phyloP scores from a whole-genome alignment of 2,329 filamentous ascomycete species.

The Raffaelea arxii region DNA sequence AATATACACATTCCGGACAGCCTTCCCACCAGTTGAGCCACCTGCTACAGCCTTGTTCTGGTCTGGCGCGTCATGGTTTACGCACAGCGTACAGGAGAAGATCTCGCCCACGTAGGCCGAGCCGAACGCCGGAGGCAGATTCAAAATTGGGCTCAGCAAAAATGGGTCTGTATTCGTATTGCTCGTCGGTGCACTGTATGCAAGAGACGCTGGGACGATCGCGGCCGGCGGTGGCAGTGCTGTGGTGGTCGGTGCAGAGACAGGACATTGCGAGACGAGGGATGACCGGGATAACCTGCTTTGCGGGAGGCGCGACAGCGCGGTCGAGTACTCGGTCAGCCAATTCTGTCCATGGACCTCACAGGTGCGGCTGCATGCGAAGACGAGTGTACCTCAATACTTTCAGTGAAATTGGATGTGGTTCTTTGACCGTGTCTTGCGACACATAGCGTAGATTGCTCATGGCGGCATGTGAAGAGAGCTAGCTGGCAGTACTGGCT shows the following conservation, averaged over 20 bases:
- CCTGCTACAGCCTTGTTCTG: no score
- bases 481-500: no score
- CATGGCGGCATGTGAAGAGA: constrained; percentile 28
- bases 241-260: constrained; percentile 35
- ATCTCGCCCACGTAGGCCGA: constrained; percentile 93
- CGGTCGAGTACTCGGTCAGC: not conserved
- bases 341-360: not conserved
- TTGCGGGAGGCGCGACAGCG: not conserved
- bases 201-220: constrained; percentile 58
- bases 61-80: constrained; percentile 86
- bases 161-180: constrained; percentile 43
- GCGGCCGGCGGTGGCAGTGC: constrained; percentile 35
- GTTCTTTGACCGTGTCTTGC: constrained; percentile 56
- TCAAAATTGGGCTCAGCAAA: constrained; percentile 57
- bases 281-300: constrained; percentile 66
- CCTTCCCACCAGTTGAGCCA: constrained; percentile 24
- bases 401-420: constrained; percentile 70
- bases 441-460: constrained; percentile 50
- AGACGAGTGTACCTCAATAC: constrained; percentile 46
- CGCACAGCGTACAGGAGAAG: constrained; percentile 88
- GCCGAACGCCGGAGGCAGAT: constrained; percentile 82
- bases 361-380: not conserved
- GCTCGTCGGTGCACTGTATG: constrained; percentile 39
- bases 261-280: constrained; percentile 60
- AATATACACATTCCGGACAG: constrained; percentile 69